phyloP scores from a whole-genome alignment of 306 rosid genomes.

The Quercus glauca region DNA sequence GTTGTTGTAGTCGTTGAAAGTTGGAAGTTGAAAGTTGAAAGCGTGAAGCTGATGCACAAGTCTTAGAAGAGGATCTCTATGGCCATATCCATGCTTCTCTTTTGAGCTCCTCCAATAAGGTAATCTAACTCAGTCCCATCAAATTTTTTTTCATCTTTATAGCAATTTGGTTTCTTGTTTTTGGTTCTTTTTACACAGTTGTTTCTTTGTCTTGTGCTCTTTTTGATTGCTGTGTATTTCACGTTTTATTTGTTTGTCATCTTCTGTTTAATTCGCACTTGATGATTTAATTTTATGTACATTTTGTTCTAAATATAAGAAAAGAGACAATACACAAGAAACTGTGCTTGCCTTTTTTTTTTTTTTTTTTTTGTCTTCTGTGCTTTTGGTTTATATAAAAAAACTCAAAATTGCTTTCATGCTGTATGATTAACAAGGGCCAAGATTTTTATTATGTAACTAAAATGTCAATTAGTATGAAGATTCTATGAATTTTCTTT shows the following conservation, averaged over 20 bases:
- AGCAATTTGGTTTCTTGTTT: neutral
- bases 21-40: no score
- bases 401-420: neutral
- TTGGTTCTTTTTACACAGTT: no score
- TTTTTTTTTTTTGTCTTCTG: neutral
- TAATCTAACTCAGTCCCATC: neutral
- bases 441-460: no score
- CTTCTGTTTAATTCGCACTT: neutral
- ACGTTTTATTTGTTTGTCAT: neutral
- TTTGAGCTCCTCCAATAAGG: neutral
- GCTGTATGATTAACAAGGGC: neutral
- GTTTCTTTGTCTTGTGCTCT: no score
- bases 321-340: neutral
- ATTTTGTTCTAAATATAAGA: neutral
- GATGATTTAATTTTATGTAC: neutral
- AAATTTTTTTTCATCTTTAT: neutral
- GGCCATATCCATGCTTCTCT: neutral
- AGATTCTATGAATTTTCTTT: no score
- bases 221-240: neutral
- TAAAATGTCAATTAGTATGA: no score
- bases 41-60: neutral
- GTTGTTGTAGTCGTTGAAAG: neutral
- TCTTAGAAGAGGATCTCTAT: neutral
- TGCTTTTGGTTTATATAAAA: no score
- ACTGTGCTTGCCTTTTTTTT: neutral